Conservation (phyloP, 169 alveolate genomes). For the Plasmodium ovale region DNA sequence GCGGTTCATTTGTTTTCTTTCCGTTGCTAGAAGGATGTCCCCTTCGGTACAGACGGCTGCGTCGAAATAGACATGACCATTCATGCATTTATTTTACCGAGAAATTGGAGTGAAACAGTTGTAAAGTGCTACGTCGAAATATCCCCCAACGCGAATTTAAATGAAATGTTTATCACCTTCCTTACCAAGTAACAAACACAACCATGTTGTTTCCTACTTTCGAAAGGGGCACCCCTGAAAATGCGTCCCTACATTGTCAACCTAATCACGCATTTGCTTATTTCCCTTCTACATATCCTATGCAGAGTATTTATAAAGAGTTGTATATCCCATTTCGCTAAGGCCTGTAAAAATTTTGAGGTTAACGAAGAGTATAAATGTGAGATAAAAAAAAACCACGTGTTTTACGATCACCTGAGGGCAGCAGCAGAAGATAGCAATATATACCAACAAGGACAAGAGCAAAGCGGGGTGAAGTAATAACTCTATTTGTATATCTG, state of each 20-base stretch:
- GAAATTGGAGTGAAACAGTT: slow-evolving; percentile 4
- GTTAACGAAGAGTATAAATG: slow-evolving; percentile 22
- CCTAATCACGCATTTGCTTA: no score
- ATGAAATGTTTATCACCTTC: slow-evolving; percentile 28
- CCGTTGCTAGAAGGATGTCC: slow-evolving; percentile 12
- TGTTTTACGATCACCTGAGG: slow-evolving; percentile 36
- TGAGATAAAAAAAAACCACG: slow-evolving; percentile 13
- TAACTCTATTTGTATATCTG: no score
- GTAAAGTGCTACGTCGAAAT: slow-evolving; percentile 59
- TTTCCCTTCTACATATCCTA: no score
- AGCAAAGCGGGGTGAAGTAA: no score
- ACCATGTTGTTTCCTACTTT: no score
- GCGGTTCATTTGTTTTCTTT: not conserved
- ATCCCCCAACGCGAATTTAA: slow-evolving; percentile 41
- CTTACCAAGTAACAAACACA: slow-evolving; percentile 33
- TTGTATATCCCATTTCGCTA: slow-evolving; percentile 40
- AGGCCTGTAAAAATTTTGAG: slow-evolving; percentile 37
- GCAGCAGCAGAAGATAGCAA: slow-evolving; percentile 50
- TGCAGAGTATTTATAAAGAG: slow-evolving; percentile 63
- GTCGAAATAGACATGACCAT: slow-evolving; percentile 54
- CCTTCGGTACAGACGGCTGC: slow-evolving; percentile 23
- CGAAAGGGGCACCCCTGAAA: no score
- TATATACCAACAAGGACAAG: slow-evolving; percentile 2
- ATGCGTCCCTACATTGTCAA: no score
- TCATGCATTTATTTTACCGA: slow-evolving; percentile 46